Evolutionary conservation across 169 alveolate species (phyloP).

Genomic region (Perkinsus marinus): DNA sequence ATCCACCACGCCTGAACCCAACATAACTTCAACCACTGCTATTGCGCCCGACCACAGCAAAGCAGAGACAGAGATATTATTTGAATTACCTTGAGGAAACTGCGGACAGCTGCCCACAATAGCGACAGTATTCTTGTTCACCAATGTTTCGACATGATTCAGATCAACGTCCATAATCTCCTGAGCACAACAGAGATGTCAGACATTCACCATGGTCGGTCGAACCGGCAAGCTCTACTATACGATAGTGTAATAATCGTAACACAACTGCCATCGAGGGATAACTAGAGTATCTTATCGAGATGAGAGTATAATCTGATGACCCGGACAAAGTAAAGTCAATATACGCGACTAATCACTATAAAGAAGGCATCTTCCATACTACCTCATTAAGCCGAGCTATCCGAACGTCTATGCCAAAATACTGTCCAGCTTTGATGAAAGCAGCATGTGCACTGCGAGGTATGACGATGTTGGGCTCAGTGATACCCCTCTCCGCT

Average conservation of each 20-base stretch:
- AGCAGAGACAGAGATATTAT: constrained; percentile 36
- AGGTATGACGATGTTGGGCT: constrained; percentile 50
- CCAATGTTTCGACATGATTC: neutral
- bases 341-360: neutral
- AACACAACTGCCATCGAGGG: too few relatives aligned
- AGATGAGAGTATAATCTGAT: too few relatives aligned
- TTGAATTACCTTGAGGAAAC: constrained; percentile 51
- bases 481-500: constrained; percentile 28
- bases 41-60: too few relatives aligned
- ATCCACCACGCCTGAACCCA: neutral
- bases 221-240: too few relatives aligned
- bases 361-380: neutral
- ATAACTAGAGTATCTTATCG: too few relatives aligned
- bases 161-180: neutral
- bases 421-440: constrained; percentile 47
- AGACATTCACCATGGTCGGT: too few relatives aligned
- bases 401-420: constrained; percentile 33
- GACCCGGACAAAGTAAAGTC: too few relatives aligned
- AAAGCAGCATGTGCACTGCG: constrained; percentile 59
- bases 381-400: constrained; percentile 24
- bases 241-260: too few relatives aligned
- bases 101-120: constrained; percentile 54
- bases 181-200: neutral
- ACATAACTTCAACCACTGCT: neutral
- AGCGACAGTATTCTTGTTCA: constrained; percentile 49